phyloP scores from a whole-genome alignment of 2,329 filamentous ascomycete species.

The Monilinia polystroma region DNA sequence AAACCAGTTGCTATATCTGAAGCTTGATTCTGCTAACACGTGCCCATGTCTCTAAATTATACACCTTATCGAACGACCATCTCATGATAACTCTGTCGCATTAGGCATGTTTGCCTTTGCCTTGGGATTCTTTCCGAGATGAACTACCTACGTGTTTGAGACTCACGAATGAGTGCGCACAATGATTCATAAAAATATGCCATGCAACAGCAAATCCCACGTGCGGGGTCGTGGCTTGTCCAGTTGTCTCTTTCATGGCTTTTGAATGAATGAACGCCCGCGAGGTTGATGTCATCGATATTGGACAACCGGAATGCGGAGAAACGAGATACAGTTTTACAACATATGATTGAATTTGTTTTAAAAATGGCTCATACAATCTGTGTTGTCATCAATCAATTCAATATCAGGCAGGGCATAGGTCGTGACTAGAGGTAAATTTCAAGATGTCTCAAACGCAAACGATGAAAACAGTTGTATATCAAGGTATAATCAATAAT shows the following conservation, averaged over 20 bases:
- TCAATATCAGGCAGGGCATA: background rate
- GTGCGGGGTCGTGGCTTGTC: background rate
- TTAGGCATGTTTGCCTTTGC: background rate
- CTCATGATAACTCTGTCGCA: background rate
- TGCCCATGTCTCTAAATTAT: background rate
- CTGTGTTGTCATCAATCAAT: background rate
- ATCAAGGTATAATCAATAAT: conserved; percentile 15
- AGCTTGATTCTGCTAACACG: background rate
- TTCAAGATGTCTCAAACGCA: conserved; percentile 14
- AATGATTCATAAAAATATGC: background rate
- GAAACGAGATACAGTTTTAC: background rate
- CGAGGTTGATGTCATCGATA: background rate
- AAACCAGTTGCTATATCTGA: background rate
- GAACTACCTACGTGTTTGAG: background rate
- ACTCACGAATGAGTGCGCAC: background rate
- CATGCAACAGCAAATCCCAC: background rate
- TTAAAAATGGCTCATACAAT: background rate
- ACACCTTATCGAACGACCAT: background rate
- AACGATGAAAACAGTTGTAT: conserved; percentile 21
- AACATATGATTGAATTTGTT: background rate
- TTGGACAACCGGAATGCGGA: background rate
- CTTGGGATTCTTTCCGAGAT: background rate
- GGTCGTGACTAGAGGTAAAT: background rate
- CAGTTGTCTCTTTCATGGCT: background rate
- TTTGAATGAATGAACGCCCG: background rate